Evolutionary conservation across 2,329 filamentous ascomycete species (phyloP).

Genomic region (Penicillium janthinellum): DNA sequence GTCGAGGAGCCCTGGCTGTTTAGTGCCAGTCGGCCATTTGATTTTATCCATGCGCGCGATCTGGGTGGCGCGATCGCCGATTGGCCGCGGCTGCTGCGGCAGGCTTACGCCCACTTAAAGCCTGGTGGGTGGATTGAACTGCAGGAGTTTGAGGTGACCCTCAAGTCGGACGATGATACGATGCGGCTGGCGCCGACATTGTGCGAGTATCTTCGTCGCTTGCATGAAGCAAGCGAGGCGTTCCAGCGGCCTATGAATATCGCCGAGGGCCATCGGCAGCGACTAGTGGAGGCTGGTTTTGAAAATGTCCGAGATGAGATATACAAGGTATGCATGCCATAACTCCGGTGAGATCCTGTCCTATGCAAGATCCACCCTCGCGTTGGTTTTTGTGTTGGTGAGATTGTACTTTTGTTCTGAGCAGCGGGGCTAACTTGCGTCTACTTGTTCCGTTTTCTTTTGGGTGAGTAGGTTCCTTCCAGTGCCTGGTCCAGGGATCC

Average conservation of each 20-base stretch:
- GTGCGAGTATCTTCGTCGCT: conserved; percentile 28
- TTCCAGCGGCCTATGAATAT: conserved; percentile 40
- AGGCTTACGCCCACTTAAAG: conserved; percentile 40
- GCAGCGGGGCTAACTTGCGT: neutral
- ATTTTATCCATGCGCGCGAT: conserved; percentile 39
- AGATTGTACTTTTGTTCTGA: neutral
- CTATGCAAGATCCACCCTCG: neutral
- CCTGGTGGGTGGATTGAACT: conserved; percentile 56
- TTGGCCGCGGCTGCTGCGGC: conserved; percentile 28
- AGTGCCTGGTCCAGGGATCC: conserved; percentile 53
- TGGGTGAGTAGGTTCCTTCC: conserved; percentile 45
- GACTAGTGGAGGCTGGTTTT: conserved; percentile 57
- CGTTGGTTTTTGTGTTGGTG: neutral
- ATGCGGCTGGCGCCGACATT: conserved; percentile 28
- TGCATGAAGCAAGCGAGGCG: conserved; percentile 33
- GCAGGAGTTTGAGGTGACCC: conserved; percentile 38
- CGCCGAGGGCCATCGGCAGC: conserved; percentile 41
- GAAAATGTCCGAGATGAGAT: conserved; percentile 52
- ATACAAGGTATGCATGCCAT: conserved; percentile 39
- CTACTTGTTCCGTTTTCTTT: neutral
- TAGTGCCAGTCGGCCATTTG: conserved; percentile 28
- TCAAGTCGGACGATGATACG: conserved; percentile 36
- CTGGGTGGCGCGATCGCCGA: conserved; percentile 35
- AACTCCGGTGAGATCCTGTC: neutral
- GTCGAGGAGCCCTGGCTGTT: conserved; percentile 37